Percentiles rank a stretch among this genome's conserved stretches.
These are phyloP conservation scores for Vitis vinifera DNA, from an alignment of 164 flowering plant genomes.

Conservation along the genomic window ASM3070453v1 NC_081810.1:16858501-16859000, in stretches of 20 bases:
- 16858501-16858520: too few species aligned
- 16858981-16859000: constrained; percentile 48
- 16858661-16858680: constrained; percentile 37
- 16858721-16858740: constrained; percentile 31
- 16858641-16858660: constrained; percentile 40
- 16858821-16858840: constrained; percentile 31
- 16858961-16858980: constrained; percentile 29
- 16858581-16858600: constrained; percentile 63
- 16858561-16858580: constrained; percentile 72
- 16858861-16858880: constrained; percentile 61
- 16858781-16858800: constrained; percentile 39
- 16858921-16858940: constrained; percentile 24
- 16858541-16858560: constrained; percentile 77
- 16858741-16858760: constrained; percentile 54
- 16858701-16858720: constrained; percentile 17
- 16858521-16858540: constrained; percentile 50
- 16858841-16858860: constrained; percentile 55
- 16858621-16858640: constrained; percentile 37
- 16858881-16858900: constrained; percentile 44
- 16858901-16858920: constrained; percentile 38
- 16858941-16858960: constrained; percentile 23
- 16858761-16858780: constrained; percentile 64
- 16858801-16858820: constrained; percentile 28
- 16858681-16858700: constrained; percentile 24
- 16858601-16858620: constrained; percentile 40